These are phyloP conservation scores for Dactylellina drechsleri DNA, from an alignment of 2,329 filamentous ascomycete genomes.

Conservation along the genomic window DNA sequence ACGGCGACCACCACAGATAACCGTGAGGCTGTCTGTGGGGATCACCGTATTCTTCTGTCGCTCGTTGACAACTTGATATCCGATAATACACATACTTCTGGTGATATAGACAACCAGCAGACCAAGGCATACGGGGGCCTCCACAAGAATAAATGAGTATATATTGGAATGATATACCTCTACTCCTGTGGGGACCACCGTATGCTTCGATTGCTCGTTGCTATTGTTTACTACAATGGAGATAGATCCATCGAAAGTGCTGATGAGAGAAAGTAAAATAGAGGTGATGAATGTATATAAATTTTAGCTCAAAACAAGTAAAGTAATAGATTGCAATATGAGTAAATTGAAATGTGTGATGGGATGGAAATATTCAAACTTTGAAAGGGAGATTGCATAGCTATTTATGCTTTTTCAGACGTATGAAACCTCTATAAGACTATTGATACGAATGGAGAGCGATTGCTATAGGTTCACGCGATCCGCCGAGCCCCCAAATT, in stretches of 20 bases:
- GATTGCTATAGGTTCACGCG: too few species aligned
- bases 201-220: slow-evolving; percentile 44
- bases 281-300: neutral
- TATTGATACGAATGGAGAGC: too few species aligned
- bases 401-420: slow-evolving; percentile 37
- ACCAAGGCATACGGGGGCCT: slow-evolving; percentile 49
- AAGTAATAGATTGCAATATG: neutral
- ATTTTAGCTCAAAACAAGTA: too few species aligned
- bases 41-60: slow-evolving; percentile 55
- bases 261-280: neutral
- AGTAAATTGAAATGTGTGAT: slow-evolving; percentile 18
- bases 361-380: slow-evolving; percentile 4
- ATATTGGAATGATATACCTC: slow-evolving; percentile 55
- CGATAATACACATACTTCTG: neutral
- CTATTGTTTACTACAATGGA: neutral
- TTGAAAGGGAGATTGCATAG: neutral
- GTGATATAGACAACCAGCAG: slow-evolving; percentile 14
- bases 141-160: slow-evolving; percentile 53
- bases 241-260: too few species aligned
- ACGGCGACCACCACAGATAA: slow-evolving; percentile 51
- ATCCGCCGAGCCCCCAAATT: neutral
- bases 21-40: slow-evolving; percentile 51
- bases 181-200: slow-evolving; percentile 55
- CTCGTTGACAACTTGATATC: slow-evolving; percentile 42
- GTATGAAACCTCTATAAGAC: neutral